Percentiles rank a stretch among this genome's conserved stretches.
Evolutionary conservation across 768 basidiomycete genomes (phyloP).

Genomic region (Pisolithus microcarpus): DNA sequence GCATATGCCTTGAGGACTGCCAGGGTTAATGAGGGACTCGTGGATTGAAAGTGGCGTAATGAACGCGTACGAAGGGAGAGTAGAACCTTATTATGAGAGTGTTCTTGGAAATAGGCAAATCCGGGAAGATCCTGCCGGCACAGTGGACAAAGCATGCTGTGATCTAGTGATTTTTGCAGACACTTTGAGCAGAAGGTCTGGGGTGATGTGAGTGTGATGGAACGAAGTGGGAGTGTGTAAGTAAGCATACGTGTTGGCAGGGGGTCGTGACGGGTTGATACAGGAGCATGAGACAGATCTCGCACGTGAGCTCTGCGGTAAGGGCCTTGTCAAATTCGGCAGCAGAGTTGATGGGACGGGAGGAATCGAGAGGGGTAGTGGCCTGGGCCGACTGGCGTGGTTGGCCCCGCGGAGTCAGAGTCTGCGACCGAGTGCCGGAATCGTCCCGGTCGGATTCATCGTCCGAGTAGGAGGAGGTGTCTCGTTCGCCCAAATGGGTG

Average conservation of each 20-base stretch:
- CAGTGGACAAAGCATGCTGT: conserved; percentile 73
- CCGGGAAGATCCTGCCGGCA: conserved; percentile 76
- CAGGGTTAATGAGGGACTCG: conserved; percentile 4
- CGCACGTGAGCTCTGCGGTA: conserved; percentile 69
- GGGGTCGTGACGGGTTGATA: conserved; percentile 87
- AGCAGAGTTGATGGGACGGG: conserved; percentile 20
- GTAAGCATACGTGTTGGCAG: conserved; percentile 87
- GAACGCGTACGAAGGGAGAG: conserved; percentile 53
- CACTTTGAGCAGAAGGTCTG: conserved; percentile 90
- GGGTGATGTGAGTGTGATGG: conserved; percentile 6
- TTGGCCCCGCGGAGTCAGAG: conserved; percentile 3
- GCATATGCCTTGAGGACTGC: conserved; percentile 69
- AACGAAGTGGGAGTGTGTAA: conserved; percentile 5
- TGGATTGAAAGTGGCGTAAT: conserved; percentile 6
- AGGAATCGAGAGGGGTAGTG: conserved; percentile 12
- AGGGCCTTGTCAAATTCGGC: conserved; percentile 54
- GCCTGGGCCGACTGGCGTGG: conserved; percentile 5
- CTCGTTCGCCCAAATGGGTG: conserved; percentile 6
- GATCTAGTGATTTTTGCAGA: conserved; percentile 85
- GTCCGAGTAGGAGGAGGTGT: conserved; percentile 20
- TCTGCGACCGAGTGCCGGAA: conserved; percentile 21
- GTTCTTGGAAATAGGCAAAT: conserved; percentile 73
- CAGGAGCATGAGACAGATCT: conserved; percentile 83
- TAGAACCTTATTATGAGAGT: conserved; percentile 65
- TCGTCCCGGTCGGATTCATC: conserved; percentile 21